phyloP scores from a whole-genome alignment of 164 flowering plant species.

The Malania oleifera region DNA sequence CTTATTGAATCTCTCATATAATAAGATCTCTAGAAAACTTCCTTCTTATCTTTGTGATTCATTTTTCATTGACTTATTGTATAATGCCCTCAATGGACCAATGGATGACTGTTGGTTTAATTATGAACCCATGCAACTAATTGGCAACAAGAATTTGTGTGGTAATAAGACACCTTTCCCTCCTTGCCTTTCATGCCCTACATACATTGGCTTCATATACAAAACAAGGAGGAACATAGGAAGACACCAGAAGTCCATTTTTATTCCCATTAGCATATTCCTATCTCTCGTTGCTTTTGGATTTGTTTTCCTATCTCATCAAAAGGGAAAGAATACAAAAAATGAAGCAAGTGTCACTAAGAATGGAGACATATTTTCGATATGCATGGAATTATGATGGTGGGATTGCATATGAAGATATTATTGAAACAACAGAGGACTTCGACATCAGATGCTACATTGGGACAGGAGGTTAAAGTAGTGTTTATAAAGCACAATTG shows the following conservation, averaged over 20 bases:
- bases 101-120: too few species aligned
- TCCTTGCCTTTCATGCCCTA: neutral
- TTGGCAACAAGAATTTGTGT: neutral
- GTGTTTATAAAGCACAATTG: conserved; percentile 8
- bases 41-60: neutral
- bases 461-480: conserved; percentile 1
- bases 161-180: too few species aligned
- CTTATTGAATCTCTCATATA: neutral
- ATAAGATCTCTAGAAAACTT: neutral
- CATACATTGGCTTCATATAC: neutral
- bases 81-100: neutral
- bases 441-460: neutral
- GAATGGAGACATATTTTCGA: neutral
- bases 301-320: neutral
- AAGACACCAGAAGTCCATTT: too few species aligned
- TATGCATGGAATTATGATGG: neutral
- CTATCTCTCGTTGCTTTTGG: neutral
- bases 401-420: neutral
- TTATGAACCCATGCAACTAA: neutral
- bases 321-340: neutral
- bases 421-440: neutral
- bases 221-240: too few species aligned
- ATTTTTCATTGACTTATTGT: neutral
- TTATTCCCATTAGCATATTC: neutral
- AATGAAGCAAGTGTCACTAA: neutral